Base-by-base conservation (phyloP, 208 protist species). In the Wallacemonas rigidus region DNA sequence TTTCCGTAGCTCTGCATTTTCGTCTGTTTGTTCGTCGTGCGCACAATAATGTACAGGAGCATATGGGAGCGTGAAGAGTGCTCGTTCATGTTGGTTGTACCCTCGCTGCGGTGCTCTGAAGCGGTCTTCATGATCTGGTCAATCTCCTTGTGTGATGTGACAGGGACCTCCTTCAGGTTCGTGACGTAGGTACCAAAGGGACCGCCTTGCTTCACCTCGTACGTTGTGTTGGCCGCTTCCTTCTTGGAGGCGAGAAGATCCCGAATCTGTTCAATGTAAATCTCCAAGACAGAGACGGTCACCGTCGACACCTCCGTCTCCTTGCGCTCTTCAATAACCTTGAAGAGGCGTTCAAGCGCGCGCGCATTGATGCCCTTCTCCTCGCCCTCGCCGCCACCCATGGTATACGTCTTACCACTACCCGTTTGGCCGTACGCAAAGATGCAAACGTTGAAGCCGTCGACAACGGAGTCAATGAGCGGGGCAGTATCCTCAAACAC, bases 371-470 rank as follows among this genome's bases (percentile, higher is more conserved):
- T 96, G 50, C 93, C 93, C 73, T 91, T 93, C 47, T 72, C 55
- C 43, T 95, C 88, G 26, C 79, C 85, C 15, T 88, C 80, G 8
- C 76, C 79, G n/a, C 93, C 93, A 56, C 83, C 82, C 93, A 97
- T 97, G 41, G 94, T 97, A 70, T 80, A 94, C 35, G 91, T 95
- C 70, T 98, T 98, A 35, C 95, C 95, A 74, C 84, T 94, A 47
- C 95, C 95, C 8, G 95, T 98, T 74, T 97, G 93, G 53, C 95
- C 95, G 80, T 98, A 98, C 26, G 95, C 95, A 82, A 98, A 98
- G 57, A 98, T 95, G 79, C 91, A 97, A 47, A 97, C 95, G 79
- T 98, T 98, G 82, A 94, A 98, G 60, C 95, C 95, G 68, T 98
- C 95, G 6, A 98, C 92, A 12, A 96, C 91, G 53, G 86, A 93